Percentiles rank a stretch among this genome's conserved stretches.
Evolutionary conservation across 1,139 yeast genomes (phyloP).

Genomic region (Meyerozyma carpophila): DNA sequence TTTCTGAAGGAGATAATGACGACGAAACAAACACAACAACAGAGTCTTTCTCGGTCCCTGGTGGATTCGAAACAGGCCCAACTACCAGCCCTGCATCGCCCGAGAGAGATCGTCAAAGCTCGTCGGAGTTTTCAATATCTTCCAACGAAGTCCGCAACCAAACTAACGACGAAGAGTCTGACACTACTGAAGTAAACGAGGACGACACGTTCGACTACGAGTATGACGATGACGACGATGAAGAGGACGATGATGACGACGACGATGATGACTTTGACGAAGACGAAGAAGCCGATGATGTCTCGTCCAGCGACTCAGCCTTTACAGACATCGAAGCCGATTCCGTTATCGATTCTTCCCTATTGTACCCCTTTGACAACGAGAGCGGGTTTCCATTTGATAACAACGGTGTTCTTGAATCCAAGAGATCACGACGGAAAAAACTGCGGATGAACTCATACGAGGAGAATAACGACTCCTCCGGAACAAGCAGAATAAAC

Average conservation of each 20-base stretch:
- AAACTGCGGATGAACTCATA: background rate
- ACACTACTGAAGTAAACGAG: constrained; percentile 2
- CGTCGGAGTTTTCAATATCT: background rate
- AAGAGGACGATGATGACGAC: constrained; percentile 5
- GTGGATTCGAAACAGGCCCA: background rate
- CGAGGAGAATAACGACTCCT: constrained; percentile 9
- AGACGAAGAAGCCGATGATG: constrained; percentile 14
- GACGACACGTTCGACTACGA: constrained; percentile 9
- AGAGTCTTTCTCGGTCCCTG: background rate
- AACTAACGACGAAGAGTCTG: background rate
- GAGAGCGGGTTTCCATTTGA: constrained; percentile 15
- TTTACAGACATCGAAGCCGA: constrained; percentile 42
- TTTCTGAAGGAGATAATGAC: background rate
- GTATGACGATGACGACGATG: constrained; percentile 6
- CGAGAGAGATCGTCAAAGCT: background rate
- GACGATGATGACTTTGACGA: constrained; percentile 8
- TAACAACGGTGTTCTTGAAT: constrained; percentile 7
- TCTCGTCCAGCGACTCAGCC: constrained; percentile 36
- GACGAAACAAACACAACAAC: background rate
- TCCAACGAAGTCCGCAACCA: background rate
- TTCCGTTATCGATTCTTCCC: constrained; percentile 30
- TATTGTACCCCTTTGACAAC: constrained; percentile 21
- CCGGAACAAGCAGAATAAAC: background rate
- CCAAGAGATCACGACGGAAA: constrained; percentile 15
- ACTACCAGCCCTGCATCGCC: background rate